Percentiles rank a stretch among this genome's conserved stretches.
Evolutionary conservation across 768 basidiomycete species (phyloP).

Genomic region (Pulveroboletus sp.): DNA sequence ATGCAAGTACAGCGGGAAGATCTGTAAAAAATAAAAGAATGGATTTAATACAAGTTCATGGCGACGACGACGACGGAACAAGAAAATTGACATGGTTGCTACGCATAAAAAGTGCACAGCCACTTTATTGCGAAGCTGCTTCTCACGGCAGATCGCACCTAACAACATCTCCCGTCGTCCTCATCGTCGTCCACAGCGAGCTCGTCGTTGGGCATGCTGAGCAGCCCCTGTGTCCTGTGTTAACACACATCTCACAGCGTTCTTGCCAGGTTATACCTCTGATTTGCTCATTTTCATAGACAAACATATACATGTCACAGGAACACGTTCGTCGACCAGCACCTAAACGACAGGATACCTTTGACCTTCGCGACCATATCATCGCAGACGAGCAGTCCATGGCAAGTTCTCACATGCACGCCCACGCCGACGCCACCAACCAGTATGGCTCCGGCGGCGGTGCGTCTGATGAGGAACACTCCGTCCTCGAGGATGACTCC

Average conservation of each 20-base stretch:
- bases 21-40: too few species aligned
- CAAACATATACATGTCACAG: slow-evolving; percentile 25
- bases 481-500: slow-evolving; percentile 83
- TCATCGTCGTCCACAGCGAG: slow-evolving; percentile 9
- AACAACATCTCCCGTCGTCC: background rate
- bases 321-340: slow-evolving; percentile 19
- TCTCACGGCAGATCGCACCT: background rate
- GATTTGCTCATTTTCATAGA: background rate
- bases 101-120: slow-evolving; percentile 10
- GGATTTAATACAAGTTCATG: too few species aligned
- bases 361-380: slow-evolving; percentile 69
- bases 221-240: background rate
- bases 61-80: too few species aligned
- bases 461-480: slow-evolving; percentile 74
- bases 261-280: too few species aligned
- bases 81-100: too few species aligned
- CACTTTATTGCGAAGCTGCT: slow-evolving; percentile 3
- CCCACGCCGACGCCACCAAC: slow-evolving; percentile 47
- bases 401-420: slow-evolving; percentile 43
- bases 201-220: slow-evolving; percentile 20
- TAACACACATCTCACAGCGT: background rate
- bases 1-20: too few species aligned
- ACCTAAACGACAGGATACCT: slow-evolving; percentile 56
- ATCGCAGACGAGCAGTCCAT: slow-evolving; percentile 50
- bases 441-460: slow-evolving; percentile 28